A percentile compares a stretch with the other conserved stretches of the same genome.
These are phyloP conservation scores for Lasiosphaeria miniovina DNA, from an alignment of 495 filamentous ascomycete species.

Conservation along the genomic window DNA sequence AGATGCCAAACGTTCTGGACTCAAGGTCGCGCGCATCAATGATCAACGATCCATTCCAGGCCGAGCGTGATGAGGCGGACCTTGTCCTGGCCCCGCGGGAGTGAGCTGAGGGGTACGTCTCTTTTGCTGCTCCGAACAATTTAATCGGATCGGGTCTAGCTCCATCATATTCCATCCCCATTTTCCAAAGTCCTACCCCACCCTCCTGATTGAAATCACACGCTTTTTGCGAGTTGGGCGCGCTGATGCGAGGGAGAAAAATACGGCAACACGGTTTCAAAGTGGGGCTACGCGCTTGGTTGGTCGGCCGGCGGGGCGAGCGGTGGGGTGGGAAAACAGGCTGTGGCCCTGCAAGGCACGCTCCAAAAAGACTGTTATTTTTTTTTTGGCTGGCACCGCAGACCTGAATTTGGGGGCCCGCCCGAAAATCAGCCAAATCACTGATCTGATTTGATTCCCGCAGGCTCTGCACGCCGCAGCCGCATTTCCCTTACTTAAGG, in stretches of 20 bases:
- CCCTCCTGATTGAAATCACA: too few relatives aligned
- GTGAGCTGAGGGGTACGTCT: too few relatives aligned
- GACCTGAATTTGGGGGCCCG: background rate
- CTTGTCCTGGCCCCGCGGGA: too few relatives aligned
- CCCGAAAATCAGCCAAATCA: slow-evolving; percentile 29
- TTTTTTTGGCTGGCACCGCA: slow-evolving; percentile 6
- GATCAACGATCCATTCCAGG: too few relatives aligned
- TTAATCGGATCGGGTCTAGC: too few relatives aligned
- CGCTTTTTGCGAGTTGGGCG: too few relatives aligned
- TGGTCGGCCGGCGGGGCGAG: background rate
- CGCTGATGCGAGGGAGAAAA: background rate
- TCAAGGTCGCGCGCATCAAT: too few relatives aligned
- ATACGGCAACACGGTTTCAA: slow-evolving; percentile 7
- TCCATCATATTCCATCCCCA: too few relatives aligned
- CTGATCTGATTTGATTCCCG: slow-evolving; percentile 44
- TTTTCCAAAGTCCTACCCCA: too few relatives aligned
- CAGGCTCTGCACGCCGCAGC: slow-evolving; percentile 27
- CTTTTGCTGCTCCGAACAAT: too few relatives aligned
- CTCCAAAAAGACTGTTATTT: background rate
- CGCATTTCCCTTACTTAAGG: slow-evolving; percentile 41
- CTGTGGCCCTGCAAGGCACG: slow-evolving; percentile 8
- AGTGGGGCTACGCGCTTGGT: slow-evolving; percentile 13
- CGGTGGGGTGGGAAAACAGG: background rate
- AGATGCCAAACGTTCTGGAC: too few relatives aligned
- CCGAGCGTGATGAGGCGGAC: too few relatives aligned